A percentile compares a stretch with the other conserved stretches of the same genome.
These are phyloP conservation scores for Nothophoma quercina DNA, from an alignment of 2,329 filamentous ascomycete species.

Conservation along the genomic window DNA sequence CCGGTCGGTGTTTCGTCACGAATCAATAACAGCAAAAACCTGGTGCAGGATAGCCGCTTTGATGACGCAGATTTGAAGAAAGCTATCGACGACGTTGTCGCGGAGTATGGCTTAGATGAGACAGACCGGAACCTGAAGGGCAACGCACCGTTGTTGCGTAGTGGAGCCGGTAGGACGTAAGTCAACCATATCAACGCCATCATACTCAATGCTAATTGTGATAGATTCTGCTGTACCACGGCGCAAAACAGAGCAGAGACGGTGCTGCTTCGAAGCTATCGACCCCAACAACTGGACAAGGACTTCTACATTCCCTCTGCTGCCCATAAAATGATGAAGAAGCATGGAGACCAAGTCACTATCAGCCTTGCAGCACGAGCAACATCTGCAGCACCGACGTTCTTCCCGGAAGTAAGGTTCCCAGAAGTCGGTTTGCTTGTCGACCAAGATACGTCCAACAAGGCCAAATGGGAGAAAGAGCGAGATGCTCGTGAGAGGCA, in stretches of 20 bases:
- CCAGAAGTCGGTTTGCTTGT: background rate
- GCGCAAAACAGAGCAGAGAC: conserved; percentile 4
- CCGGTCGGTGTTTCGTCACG: background rate
- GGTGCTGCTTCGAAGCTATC: conserved; percentile 2
- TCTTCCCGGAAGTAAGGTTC: conserved; percentile 7
- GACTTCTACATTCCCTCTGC: background rate
- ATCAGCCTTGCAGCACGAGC: conserved; percentile 5
- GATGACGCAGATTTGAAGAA: conserved; percentile 4
- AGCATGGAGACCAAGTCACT: background rate
- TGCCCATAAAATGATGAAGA: background rate
- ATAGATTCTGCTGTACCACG: conserved; percentile 7
- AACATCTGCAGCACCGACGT: conserved; percentile 4
- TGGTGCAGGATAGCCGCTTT: conserved; percentile 3
- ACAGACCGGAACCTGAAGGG: conserved; percentile 1
- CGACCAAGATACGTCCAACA: background rate
- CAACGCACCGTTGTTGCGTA: conserved; percentile 1
- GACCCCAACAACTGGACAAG: background rate
- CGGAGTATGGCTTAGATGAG: background rate
- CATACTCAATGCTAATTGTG: background rate
- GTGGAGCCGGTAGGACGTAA: conserved; percentile 1
- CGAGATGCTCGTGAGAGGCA: background rate
- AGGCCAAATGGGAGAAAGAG: background rate
- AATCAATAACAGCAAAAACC: conserved; percentile 13
- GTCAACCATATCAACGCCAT: background rate
- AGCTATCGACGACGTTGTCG: conserved; percentile 5